Evolutionary conservation across 768 basidiomycete species (phyloP).

Genomic region (Tylopilus plumbeoviolaceoides): DNA sequence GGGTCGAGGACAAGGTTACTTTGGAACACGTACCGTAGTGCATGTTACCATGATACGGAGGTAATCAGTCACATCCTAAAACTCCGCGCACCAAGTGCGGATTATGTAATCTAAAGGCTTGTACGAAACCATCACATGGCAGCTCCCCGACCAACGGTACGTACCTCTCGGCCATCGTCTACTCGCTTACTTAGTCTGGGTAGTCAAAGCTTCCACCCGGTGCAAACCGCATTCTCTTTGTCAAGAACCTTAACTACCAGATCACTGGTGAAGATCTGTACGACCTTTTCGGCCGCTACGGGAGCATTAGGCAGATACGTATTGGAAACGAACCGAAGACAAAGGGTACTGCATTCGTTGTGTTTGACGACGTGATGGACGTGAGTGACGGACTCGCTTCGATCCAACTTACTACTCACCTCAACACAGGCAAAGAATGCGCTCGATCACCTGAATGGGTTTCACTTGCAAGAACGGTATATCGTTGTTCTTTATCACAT

Average conservation of each 20-base stretch:
- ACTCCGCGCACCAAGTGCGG: neutral
- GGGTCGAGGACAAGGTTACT: neutral
- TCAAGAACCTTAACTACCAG: conserved; percentile 90
- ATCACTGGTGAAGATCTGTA: conserved; percentile 93
- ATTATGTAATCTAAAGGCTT: conserved; percentile 19
- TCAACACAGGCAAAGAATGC: conserved; percentile 84
- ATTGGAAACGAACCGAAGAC: conserved; percentile 91
- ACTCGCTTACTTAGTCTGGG: neutral
- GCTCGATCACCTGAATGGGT: conserved; percentile 94
- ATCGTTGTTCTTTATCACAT: conserved; percentile 98
- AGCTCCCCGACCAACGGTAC: conserved; percentile 64
- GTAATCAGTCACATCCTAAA: neutral
- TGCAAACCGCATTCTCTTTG: conserved; percentile 88
- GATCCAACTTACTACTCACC: conserved; percentile 9
- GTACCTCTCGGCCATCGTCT: neutral
- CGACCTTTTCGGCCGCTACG: conserved; percentile 96
- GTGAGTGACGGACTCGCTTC: conserved; percentile 40
- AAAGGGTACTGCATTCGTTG: conserved; percentile 94
- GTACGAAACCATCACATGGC: conserved; percentile 44
- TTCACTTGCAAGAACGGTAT: conserved; percentile 97
- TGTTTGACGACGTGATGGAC: conserved; percentile 95
- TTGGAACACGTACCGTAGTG: neutral
- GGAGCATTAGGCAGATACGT: conserved; percentile 92
- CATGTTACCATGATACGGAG: neutral
- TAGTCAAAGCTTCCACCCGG: conserved; percentile 88